Evolutionary conservation across 179 eudicot species (phyloP).

Genomic region (Silene noctiflora): DNA sequence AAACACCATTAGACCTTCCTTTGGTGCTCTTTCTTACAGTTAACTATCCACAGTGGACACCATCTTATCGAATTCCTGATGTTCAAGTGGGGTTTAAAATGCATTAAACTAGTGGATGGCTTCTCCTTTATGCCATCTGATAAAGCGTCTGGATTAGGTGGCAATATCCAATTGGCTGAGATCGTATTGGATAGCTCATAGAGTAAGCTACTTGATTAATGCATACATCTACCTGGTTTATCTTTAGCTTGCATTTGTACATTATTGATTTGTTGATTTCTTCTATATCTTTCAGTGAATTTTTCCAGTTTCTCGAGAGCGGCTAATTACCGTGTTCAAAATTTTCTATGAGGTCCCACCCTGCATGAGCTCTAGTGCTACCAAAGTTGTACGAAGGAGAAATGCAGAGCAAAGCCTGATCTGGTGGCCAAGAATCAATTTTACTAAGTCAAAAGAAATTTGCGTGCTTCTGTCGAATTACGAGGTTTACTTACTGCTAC

Average conservation of each 20-base stretch:
- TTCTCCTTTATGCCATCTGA: conserved; percentile 73
- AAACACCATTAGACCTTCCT: neutral
- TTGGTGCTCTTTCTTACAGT: conserved; percentile 6
- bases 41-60: conserved; percentile 64
- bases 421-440: neutral
- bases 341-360: neutral
- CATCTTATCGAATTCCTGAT: conserved; percentile 86
- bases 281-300: conserved; percentile 13
- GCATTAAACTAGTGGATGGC: conserved; percentile 67
- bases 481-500: neutral
- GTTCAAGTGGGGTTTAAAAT: conserved; percentile 85
- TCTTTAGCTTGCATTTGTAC: neutral
- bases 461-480: neutral
- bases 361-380: neutral
- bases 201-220: conserved; percentile 20
- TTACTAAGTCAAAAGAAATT: neutral
- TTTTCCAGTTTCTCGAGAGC: neutral
- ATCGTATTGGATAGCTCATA: conserved; percentile 38
- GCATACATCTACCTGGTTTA: neutral
- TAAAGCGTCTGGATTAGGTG: conserved; percentile 65
- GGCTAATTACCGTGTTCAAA: neutral
- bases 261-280: conserved; percentile 6
- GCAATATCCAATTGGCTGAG: conserved; percentile 88
- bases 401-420: neutral
- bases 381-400: neutral